These are phyloP conservation scores for Collybiopsis luxurians DNA, from an alignment of 768 basidiomycete genomes.

Conservation along the genomic window DNA sequence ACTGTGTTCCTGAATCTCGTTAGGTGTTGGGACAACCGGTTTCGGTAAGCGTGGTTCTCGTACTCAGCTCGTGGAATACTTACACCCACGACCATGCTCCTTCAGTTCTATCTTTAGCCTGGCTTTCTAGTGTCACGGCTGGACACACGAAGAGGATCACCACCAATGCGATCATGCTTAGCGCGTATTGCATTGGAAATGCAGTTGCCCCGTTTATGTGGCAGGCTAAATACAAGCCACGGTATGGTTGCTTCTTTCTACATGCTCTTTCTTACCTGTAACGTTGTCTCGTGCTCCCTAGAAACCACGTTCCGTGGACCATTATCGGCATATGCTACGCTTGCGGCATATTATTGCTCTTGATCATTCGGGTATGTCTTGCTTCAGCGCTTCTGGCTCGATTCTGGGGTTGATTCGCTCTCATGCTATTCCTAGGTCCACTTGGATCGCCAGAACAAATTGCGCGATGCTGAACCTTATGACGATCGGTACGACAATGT, in stretches of 20 bases:
- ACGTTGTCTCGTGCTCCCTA: constrained; percentile 18
- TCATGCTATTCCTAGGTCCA: constrained; percentile 10
- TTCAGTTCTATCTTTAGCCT: constrained; percentile 50
- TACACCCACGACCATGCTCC: not conserved
- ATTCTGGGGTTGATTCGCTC: no score
- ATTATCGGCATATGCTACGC: constrained; percentile 68
- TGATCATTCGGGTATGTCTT: not conserved
- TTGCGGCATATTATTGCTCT: constrained; percentile 41
- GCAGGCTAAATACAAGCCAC: constrained; percentile 63
- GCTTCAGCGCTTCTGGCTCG: not conserved
- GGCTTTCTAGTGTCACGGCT: constrained; percentile 63
- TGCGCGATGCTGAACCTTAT: constrained; percentile 53
- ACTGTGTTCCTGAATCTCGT: no score
- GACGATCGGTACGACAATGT: constrained; percentile 59
- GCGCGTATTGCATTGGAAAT: constrained; percentile 65
- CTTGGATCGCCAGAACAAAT: constrained; percentile 59
- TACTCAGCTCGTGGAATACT: not conserved
- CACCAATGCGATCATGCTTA: constrained; percentile 69
- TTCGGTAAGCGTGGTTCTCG: constrained; percentile 31
- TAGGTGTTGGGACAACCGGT: constrained; percentile 52
- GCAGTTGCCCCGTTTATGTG: constrained; percentile 73
- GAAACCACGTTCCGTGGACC: constrained; percentile 75
- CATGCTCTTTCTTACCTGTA: not conserved
- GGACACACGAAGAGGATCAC: constrained; percentile 76
- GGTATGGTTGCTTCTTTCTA: constrained; percentile 31